A percentile compares a stretch with the other conserved stretches of the same genome.
phyloP scores from a whole-genome alignment of 2,329 filamentous ascomycete genomes.

The Fusarium poae region DNA sequence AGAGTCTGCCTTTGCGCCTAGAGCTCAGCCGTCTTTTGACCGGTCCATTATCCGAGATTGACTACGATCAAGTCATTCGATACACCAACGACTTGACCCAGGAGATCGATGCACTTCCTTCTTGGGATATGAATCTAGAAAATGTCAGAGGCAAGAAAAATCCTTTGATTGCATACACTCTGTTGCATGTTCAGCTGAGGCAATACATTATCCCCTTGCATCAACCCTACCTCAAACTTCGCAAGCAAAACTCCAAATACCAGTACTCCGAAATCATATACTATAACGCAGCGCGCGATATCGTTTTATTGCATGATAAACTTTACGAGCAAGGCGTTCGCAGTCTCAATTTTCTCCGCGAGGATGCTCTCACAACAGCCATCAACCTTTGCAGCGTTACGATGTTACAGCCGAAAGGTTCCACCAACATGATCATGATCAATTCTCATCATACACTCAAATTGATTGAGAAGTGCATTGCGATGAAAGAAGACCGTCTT shows the following conservation, averaged over 20 bases:
- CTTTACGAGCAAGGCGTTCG: slow-evolving; percentile 70
- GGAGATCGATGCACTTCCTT: slow-evolving; percentile 70
- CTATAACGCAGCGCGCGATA: slow-evolving; percentile 72
- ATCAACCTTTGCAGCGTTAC: slow-evolving; percentile 73
- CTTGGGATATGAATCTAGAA: slow-evolving; percentile 62
- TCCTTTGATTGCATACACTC: slow-evolving; percentile 69
- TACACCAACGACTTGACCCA: slow-evolving; percentile 72
- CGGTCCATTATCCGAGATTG: slow-evolving; percentile 66
- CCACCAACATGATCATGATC: slow-evolving; percentile 73
- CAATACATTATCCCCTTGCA: slow-evolving; percentile 73
- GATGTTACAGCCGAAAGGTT: slow-evolving; percentile 70
- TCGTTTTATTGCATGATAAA: slow-evolving; percentile 72
- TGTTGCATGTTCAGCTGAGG: slow-evolving; percentile 71
- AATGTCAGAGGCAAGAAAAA: slow-evolving; percentile 61
- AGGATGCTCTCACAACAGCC: slow-evolving; percentile 70
- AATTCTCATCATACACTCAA: slow-evolving; percentile 71
- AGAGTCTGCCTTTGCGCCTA: slow-evolving; percentile 67
- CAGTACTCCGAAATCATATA: slow-evolving; percentile 74
- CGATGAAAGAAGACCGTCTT: slow-evolving; percentile 71
- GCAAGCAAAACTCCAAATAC: slow-evolving; percentile 71
- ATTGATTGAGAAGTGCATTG: slow-evolving; percentile 71
- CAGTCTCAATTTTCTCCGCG: slow-evolving; percentile 70
- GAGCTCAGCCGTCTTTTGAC: slow-evolving; percentile 70
- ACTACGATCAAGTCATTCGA: slow-evolving; percentile 72
- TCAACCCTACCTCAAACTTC: slow-evolving; percentile 70